Conservation (phyloP, 192 early-diverging fungal species). For the Rhizophagus prolifer region DNA sequence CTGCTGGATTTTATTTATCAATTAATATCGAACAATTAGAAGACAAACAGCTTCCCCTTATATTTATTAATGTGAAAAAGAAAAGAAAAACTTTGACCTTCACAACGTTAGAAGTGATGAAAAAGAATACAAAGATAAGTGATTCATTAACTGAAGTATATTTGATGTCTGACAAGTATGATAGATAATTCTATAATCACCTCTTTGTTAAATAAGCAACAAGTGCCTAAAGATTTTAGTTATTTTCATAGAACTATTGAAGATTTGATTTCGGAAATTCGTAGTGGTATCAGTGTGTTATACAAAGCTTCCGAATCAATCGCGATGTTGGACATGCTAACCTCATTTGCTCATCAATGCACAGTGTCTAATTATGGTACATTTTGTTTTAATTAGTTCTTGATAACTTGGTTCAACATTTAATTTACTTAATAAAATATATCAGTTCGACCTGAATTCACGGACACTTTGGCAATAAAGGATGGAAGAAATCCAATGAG, state of each 20-base stretch:
- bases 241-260: conserved; percentile 41
- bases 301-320: conserved; percentile 75
- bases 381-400: neutral
- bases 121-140: conserved; percentile 78
- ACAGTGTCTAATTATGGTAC: conserved; percentile 55
- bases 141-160: conserved; percentile 84
- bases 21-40: conserved; percentile 43
- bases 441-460: conserved; percentile 73
- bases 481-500: conserved; percentile 75
- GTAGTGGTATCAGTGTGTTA: conserved; percentile 57
- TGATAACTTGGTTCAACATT: neutral
- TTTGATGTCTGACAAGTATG: conserved; percentile 73
- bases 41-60: conserved; percentile 49
- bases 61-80: conserved; percentile 72
- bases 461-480: conserved; percentile 74
- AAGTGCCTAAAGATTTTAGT: neutral
- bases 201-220: neutral
- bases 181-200: neutral
- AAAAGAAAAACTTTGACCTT: conserved; percentile 65
- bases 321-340: conserved; percentile 76
- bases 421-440: neutral
- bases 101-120: conserved; percentile 77
- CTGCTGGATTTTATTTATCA: conserved; percentile 63
- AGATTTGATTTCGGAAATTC: conserved; percentile 53
- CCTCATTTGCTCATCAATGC: conserved; percentile 70